phyloP scores from a whole-genome alignment of 495 filamentous ascomycete genomes.

The Clohesyomyces aquaticus region DNA sequence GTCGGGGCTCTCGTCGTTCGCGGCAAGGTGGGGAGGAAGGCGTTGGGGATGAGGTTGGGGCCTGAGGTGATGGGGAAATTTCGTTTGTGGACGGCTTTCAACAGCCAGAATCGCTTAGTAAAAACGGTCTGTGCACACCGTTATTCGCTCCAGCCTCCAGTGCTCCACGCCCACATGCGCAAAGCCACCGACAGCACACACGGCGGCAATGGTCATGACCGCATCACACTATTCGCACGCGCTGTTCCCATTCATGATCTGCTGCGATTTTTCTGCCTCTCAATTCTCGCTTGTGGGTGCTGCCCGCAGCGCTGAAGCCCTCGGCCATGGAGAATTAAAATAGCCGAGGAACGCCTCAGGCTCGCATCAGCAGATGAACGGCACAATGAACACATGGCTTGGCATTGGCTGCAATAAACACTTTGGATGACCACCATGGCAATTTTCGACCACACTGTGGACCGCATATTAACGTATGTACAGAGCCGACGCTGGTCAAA shows the following conservation, averaged over 20 bases:
- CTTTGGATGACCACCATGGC: not conserved
- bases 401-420: not conserved
- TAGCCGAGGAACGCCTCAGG: not conserved
- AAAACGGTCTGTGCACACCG: not conserved
- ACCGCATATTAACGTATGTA: conserved; percentile 27
- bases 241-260: too few species aligned
- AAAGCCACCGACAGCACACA: too few species aligned
- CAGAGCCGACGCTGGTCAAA: conserved; percentile 17
- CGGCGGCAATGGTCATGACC: too few species aligned
- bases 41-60: conserved; percentile 25
- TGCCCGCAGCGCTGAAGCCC: too few species aligned
- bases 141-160: too few species aligned
- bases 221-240: too few species aligned
- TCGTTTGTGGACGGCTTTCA: conserved; percentile 31
- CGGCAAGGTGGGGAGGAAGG: not conserved
- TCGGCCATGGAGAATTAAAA: not conserved
- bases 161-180: too few species aligned
- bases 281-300: too few species aligned
- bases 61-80: conserved; percentile 17
- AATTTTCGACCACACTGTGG: not conserved
- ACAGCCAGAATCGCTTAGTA: conserved; percentile 21
- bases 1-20: conserved; percentile 30
- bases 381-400: not conserved
- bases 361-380: not conserved
- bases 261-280: too few species aligned